phyloP scores from a whole-genome alignment of 1,284 basidiomycete genomes.

The Veloporphyrellus conicus region DNA sequence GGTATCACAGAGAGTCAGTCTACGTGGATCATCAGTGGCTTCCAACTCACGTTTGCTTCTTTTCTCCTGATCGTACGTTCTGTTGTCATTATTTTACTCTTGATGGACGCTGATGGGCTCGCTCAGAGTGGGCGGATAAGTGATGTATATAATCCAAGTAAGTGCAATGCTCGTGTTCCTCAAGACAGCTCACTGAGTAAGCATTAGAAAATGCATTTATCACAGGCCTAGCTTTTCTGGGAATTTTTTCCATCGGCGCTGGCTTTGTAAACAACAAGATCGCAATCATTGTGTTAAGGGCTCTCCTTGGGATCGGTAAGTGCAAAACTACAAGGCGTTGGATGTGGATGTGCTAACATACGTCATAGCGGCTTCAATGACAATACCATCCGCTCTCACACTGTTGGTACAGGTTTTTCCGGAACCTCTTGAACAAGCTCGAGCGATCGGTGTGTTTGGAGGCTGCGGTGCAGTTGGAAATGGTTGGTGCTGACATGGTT shows the following conservation, averaged over 20 bases:
- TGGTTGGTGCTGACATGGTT: constrained; percentile 29
- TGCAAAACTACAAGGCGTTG: not conserved
- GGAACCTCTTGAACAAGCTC: constrained; percentile 42
- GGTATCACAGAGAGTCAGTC: constrained; percentile 60
- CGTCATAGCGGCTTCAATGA: constrained; percentile 39
- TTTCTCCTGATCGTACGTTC: constrained; percentile 40
- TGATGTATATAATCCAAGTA: constrained; percentile 32
- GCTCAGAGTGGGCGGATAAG: constrained; percentile 33
- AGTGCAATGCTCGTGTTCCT: not conserved
- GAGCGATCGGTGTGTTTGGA: constrained; percentile 44
- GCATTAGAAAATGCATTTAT: constrained; percentile 24
- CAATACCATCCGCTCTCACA: constrained; percentile 46
- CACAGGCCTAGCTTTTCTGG: constrained; percentile 35
- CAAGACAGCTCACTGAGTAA: not conserved
- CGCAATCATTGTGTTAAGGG: constrained; percentile 40
- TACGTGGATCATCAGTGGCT: constrained; percentile 38
- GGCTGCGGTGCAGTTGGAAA: constrained; percentile 44
- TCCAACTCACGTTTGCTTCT: constrained; percentile 42
- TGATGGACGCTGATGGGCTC: constrained; percentile 8
- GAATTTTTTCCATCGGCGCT: constrained; percentile 37
- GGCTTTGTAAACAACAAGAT: constrained; percentile 44
- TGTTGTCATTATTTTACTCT: constrained; percentile 6
- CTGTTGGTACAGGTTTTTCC: constrained; percentile 46
- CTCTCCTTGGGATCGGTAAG: constrained; percentile 40
- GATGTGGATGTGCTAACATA: constrained; percentile 1